Evolutionary conservation across 2,329 filamentous ascomycete species (phyloP), one percentile per base, ranked within the genome.

Genomic region (Exophiala spinifera): DNA sequence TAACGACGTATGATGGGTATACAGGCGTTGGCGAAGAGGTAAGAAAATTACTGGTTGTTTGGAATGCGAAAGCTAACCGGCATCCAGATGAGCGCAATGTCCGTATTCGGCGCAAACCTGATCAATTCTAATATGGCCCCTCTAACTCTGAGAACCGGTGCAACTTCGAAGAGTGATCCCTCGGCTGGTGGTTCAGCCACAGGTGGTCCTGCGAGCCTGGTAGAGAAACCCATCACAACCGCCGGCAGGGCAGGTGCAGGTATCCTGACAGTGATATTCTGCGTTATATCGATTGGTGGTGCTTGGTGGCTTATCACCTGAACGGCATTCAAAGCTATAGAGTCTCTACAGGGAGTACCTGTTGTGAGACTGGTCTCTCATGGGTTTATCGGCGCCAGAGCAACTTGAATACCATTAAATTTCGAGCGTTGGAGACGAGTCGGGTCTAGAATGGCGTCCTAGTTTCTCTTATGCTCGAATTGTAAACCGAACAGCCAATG

Each of bases 81-180:
- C 20, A 49, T 23, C 23, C 36, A 64, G 59, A 86, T 89, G 79
- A 84, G 80, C 61, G 84, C 83, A 0, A 72, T 88, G 23, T 79
- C 81, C 17, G 78, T 84, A 11, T 72, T 89, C 61, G 82, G 83
- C 68, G 81, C 84, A 52, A 79, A 77, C 34, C 72, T 88, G n/a
- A 70, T 82, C 37, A 66, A 72, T 34, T 67, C 69, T n/a, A 70
- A 72, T 2, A 66, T 71, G 20, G 69, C 69, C 0, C 78, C 82
- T 0, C 71, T 79, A 14, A 83, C 81, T 0, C 72, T 74, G 0
- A 66, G 71, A 2, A 80, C 76, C 0, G 85, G 85, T 21, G 86
- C 85, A 43, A 87, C 68, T 10, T 75, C 73, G 46, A 61, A 61
- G 13, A 70, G 72, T 37, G 56, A 75, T 52, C 68, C 70, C 0